Base-by-base conservation (phyloP, 1,139 yeast genomes). In the Yamadazyma diospyri region DNA sequence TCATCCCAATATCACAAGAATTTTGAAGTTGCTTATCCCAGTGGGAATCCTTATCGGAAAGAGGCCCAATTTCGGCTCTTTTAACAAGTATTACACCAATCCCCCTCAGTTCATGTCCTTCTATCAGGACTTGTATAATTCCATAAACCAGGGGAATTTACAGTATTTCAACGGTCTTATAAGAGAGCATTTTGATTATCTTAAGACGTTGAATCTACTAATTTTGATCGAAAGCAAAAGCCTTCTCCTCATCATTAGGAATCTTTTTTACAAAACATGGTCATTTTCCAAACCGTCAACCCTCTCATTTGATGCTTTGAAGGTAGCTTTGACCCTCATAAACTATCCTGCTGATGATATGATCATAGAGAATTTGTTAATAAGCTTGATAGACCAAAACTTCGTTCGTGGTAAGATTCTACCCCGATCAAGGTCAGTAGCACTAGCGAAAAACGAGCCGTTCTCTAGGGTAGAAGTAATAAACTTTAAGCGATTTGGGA, bases 1-100 rank as follows among this genome's bases (percentile, higher is more conserved):
- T 37, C 47, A 47, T 39, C 40, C 51, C 12, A 69, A 69, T 48
- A 46, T 65, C 34, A 47, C 67, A 24, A 48, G 52, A 9, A 62
- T 77, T 9, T 53, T 81, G 25, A 63, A 70, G 34, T 72, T 74
- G 38, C 59, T 84, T 27, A 49, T 82, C 1, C 86, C 94, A 0
- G 50, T 69, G 7, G 73, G 77, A 9, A 52, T 78, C n/a, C 47
- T 74, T 2, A 60, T 76, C 20, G 84, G 84, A 0, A 73, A 64
- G 35, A 47, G 56, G 2, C 77, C 79, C 2, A 64, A 67, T 33
- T 56, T 67, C 27, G 30, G 35, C 0, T 45, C 45, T 16, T 36
- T 73, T 3, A 29, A 33, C 3, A 38, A 41, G 2, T 53, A 45
- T 34, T 58, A 53, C 32, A 25, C 33, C 8, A 14, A 31, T 7